Evolutionary conservation across 345 rosid genomes (phyloP), one percentile per base, ranked within the genome.

Genomic region (Gossypium anomalum): DNA sequence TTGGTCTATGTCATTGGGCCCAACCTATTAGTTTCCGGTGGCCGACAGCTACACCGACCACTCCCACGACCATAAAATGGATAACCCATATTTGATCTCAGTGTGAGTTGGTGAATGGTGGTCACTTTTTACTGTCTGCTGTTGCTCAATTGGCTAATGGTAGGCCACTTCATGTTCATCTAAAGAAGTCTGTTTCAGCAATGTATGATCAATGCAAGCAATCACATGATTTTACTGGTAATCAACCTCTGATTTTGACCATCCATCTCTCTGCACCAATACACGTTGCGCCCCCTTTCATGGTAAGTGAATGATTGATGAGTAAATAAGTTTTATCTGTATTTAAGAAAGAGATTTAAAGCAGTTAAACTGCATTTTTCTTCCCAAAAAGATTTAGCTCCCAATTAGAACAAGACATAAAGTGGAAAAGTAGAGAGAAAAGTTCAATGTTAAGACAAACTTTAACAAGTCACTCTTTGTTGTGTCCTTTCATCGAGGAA

Each of bases 181-280:
- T 29, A 47, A 14, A 22, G 13, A 11, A 45, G 69, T 19, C 48
- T 43, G 51, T 66, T 65, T 43, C 67, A 17, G 12, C 19, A 0
- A 38, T 41, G 2, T 64, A n/a, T 20, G 29, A 44, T 66, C 27
- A 20, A 45, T 13, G 52, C 49, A 38, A 63, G 20, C 9, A 45
- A 17, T 63, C 68, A 38, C 48, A 11, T 63, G 68, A 63, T 17
- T 38, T 63, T n/a, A 63, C 68, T 63, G 68, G 68, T 41, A 17
- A 38, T 38, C 25, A 17, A 10, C 67, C 8, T 66, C 34, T 44
- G 70, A 44, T 11, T 44, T 44, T 44, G 53, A 43, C 70, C 53
- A 20, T 19, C 23, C 23, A 55, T 19, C 52, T 16, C 17, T 10
- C 69, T 43, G 70, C 29, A 43, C 70, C 25, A 2, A 13, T 22